Conservation (phyloP, 2,329 filamentous ascomycete genomes). For the Aspergillus awamori region DNA sequence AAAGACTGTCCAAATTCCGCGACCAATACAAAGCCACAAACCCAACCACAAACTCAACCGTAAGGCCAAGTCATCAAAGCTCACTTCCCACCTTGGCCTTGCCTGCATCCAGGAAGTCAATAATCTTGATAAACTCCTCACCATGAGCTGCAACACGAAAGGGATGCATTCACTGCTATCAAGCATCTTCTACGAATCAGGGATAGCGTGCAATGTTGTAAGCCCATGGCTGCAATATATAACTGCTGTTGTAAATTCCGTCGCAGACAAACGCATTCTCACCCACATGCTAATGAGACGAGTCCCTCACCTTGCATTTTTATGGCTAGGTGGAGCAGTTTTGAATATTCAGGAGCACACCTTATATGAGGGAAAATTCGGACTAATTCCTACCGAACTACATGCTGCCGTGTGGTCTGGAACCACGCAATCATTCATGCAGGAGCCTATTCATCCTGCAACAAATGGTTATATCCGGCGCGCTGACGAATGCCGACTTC, state of each 20-base stretch:
- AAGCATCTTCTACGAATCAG: constrained; percentile 10
- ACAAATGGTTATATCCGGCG: constrained; percentile 2
- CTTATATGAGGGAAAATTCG: constrained; percentile 3
- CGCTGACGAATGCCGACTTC: constrained; percentile 9
- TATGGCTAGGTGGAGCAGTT: constrained; percentile 10
- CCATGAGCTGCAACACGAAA: constrained; percentile 10
- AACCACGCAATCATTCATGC: constrained; percentile 12
- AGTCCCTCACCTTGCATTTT: constrained; percentile 11
- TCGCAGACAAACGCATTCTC: constrained; percentile 8
- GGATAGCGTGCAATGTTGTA: constrained; percentile 11
- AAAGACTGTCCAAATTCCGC: background rate
- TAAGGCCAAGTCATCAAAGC: background rate
- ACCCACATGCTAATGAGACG: constrained; percentile 10
- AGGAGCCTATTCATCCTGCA: constrained; percentile 10
- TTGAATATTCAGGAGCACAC: constrained; percentile 1
- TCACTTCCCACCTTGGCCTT: constrained; percentile 4
- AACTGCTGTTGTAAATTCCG: constrained; percentile 3
- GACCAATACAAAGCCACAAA: background rate
- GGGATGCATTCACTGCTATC: constrained; percentile 5
- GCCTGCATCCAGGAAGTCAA: background rate
- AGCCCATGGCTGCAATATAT: constrained; percentile 13
- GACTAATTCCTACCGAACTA: constrained; percentile 6
- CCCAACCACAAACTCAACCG: background rate
- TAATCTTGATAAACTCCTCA: constrained; percentile 12
- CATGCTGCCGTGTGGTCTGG: constrained; percentile 9